Percentiles rank a stretch among this genome's conserved stretches.
Conservation (phyloP, 2,329 filamentous ascomycete genomes). For the Aspergillus sp. region DNA sequence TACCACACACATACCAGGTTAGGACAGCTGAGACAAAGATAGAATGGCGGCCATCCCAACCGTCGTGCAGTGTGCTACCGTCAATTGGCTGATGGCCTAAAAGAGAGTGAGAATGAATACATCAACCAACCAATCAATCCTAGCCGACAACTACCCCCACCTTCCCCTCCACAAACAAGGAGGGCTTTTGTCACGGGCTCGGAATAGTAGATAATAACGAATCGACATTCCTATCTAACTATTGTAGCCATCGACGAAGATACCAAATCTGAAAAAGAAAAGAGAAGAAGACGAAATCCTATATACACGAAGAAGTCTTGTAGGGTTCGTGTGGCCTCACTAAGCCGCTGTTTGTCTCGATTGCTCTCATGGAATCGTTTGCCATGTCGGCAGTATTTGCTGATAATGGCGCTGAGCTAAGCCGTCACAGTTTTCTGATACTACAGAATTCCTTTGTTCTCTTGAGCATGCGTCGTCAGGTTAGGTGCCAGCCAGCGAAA, state of each 20-base stretch:
- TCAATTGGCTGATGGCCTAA: too few relatives aligned
- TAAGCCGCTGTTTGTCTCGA: not conserved
- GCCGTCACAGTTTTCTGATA: not conserved
- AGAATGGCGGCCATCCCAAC: too few relatives aligned
- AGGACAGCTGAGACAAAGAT: too few relatives aligned
- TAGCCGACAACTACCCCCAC: too few relatives aligned
- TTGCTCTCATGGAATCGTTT: not conserved
- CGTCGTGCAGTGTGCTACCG: too few relatives aligned
- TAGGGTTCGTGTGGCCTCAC: not conserved
- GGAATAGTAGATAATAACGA: not conserved
- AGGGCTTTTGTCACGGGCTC: not conserved
- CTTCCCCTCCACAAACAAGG: too few relatives aligned
- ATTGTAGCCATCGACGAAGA: too few relatives aligned
- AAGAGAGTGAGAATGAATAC: too few relatives aligned
- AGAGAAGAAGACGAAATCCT: not conserved
- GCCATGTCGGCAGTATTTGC: not conserved
- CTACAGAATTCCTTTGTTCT: not conserved
- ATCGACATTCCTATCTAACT: too few relatives aligned
- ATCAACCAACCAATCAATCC: too few relatives aligned
- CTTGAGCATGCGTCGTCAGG: not conserved
- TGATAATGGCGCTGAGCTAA: not conserved
- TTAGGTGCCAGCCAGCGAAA: not conserved
- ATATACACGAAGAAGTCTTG: not conserved
- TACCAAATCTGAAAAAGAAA: too few relatives aligned
- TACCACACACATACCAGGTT: too few relatives aligned